These are phyloP conservation scores for Colletotrichum sidae DNA, from an alignment of 2,329 filamentous ascomycete genomes.

Conservation along the genomic window DNA sequence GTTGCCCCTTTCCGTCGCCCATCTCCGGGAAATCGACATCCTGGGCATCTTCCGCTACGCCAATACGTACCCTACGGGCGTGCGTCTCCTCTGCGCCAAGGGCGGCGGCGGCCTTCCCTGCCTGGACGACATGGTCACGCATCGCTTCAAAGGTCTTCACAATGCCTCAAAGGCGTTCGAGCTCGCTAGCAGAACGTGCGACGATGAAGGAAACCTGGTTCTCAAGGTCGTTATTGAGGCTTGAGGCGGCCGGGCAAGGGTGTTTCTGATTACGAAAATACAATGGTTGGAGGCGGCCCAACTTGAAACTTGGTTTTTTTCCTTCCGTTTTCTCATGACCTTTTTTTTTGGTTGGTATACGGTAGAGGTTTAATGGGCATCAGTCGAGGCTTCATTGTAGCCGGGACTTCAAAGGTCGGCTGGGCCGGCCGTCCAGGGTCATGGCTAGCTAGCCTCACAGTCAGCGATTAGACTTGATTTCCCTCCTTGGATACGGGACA, in stretches of 20 bases:
- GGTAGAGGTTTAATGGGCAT: too few relatives aligned
- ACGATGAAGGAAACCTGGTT: slow-evolving; percentile 75
- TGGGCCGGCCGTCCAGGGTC: background rate
- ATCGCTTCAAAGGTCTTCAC: slow-evolving; percentile 74
- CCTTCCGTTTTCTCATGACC: background rate
- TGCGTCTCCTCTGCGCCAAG: slow-evolving; percentile 67
- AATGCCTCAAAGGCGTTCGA: slow-evolving; percentile 74
- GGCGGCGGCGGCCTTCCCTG: slow-evolving; percentile 63
- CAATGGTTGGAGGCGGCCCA: background rate
- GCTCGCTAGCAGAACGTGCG: slow-evolving; percentile 75
- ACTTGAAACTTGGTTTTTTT: slow-evolving; percentile 10
- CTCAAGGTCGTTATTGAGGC: slow-evolving; percentile 77
- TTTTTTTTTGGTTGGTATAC: too few relatives aligned
- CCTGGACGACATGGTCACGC: slow-evolving; percentile 79
- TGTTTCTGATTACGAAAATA: background rate
- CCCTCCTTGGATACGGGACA: too few relatives aligned
- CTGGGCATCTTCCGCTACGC: slow-evolving; percentile 81
- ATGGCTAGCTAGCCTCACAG: too few relatives aligned
- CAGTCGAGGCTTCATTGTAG: too few relatives aligned
- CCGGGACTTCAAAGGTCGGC: background rate
- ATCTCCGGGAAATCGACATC: slow-evolving; percentile 81
- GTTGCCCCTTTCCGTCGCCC: slow-evolving; percentile 77
- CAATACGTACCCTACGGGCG: slow-evolving; percentile 80
- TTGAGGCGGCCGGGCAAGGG: slow-evolving; percentile 43
- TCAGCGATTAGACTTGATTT: too few relatives aligned